Base-by-base conservation (phyloP, 176 grass and related monocot species). In the Leersia perrieri region DNA sequence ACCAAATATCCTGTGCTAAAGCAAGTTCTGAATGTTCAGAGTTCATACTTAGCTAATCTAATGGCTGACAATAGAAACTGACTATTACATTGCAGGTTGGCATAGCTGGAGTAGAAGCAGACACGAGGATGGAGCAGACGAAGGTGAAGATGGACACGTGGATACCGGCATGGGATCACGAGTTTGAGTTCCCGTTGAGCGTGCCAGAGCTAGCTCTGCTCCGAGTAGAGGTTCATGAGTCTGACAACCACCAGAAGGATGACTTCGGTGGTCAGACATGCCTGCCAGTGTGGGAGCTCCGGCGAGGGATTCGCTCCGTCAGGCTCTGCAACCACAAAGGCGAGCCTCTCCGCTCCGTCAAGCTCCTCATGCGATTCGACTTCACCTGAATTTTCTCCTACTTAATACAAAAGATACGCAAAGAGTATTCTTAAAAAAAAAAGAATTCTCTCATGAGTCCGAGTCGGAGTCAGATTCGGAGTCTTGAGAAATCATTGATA, bases 171-270 rank as follows among this genome's bases (percentile, higher is more conserved):
- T 95, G 96, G 96, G 90, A 99, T 41, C 76, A 86, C 22, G 90
- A 91, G 69, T 87, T 95, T 5, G 70, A 73, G 62, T 91, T 95
- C 80, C 34, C 69, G 0, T 32, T 99, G 49, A 42, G 63, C 2
- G 90, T 64, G 69, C 93, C 93, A 5, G 96, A 99, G 78, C 88
- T 99, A 0, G 96, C 96, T 0, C 39, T 99, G 25, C 92, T 99
- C 5, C 82, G 89, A 5, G 85, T 99, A 20, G 93, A 99, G 79
- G 96, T 95, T 57, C 88, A 91, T 44, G 93, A 95, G 60, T 87
- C 88, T 1, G 93, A 99, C 39, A 80, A 88, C 47, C 88, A 92
- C 39, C 82, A 90, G 53, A 84, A 80, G 76, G 90, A 95, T 9
- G 93, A 95, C 49, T 95, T 99, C 63, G 96, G 28, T 7, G 90